Evolutionary conservation across 495 filamentous ascomycete species (phyloP).

Genomic region (Penicillium coprophilum): DNA sequence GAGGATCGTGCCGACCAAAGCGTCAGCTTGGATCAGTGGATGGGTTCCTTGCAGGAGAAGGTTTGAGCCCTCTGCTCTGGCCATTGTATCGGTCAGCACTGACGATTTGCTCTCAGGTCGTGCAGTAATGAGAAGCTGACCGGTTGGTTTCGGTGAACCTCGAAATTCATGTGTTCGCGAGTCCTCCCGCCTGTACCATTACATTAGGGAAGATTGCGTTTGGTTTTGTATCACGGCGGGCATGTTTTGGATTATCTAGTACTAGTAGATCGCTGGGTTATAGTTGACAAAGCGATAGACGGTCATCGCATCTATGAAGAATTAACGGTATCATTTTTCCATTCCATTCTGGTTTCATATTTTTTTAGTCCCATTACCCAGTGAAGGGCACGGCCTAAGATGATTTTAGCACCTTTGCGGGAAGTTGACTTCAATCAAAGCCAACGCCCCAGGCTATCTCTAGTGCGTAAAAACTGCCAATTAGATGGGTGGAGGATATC

Average conservation of each 20-base stretch:
- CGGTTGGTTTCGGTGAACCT: neutral
- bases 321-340: conserved; percentile 4
- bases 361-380: neutral
- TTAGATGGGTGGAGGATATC: too few relatives aligned
- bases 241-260: conserved; percentile 19
- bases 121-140: conserved; percentile 21
- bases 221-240: conserved; percentile 4
- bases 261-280: conserved; percentile 14
- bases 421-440: neutral
- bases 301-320: conserved; percentile 9
- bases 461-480: too few relatives aligned
- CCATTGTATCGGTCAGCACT: conserved; percentile 8
- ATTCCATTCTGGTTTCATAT: neutral
- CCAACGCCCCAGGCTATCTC: too few relatives aligned
- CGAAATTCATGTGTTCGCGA: conserved; percentile 8
- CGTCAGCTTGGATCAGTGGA: conserved; percentile 88
- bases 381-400: neutral
- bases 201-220: conserved; percentile 16
- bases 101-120: conserved; percentile 23
- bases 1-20: conserved; percentile 95
- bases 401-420: neutral
- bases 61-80: conserved; percentile 54
- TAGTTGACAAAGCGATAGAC: conserved; percentile 4
- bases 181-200: conserved; percentile 25
- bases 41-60: conserved; percentile 92